These are phyloP conservation scores for Candolleomyces aberdarensis DNA, from an alignment of 768 basidiomycete genomes.

Conservation along the genomic window DNA sequence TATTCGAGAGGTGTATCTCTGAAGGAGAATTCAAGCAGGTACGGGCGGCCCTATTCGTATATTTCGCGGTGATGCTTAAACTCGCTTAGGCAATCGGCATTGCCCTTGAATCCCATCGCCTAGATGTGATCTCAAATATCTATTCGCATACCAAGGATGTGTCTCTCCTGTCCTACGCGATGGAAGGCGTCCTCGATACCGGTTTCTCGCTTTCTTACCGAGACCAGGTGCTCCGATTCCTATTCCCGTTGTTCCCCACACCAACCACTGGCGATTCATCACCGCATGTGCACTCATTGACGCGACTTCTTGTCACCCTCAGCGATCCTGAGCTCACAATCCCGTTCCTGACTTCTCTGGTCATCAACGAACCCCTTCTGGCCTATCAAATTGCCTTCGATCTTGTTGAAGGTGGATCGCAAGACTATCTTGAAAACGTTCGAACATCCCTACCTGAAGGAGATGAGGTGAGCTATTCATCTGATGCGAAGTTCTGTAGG, in stretches of 20 bases:
- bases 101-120: conserved; percentile 84
- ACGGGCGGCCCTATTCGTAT: conserved; percentile 6
- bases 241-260: conserved; percentile 83
- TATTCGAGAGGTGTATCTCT: conserved; percentile 80
- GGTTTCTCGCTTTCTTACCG: conserved; percentile 85
- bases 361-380: conserved; percentile 67
- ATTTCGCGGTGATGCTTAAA: conserved; percentile 10
- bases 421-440: conserved; percentile 85
- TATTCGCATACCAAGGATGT: conserved; percentile 74
- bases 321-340: conserved; percentile 79
- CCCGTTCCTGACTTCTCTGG: conserved; percentile 66
- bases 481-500: neutral
- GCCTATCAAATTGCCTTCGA: conserved; percentile 98
- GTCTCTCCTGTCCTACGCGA: conserved; percentile 81
- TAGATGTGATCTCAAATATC: conserved; percentile 82
- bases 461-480: conserved; percentile 45
- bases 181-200: conserved; percentile 89
- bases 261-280: conserved; percentile 69
- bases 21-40: conserved; percentile 94
- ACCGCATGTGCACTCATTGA: conserved; percentile 75
- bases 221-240: conserved; percentile 72
- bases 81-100: conserved; percentile 81
- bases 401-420: conserved; percentile 88
- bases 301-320: conserved; percentile 86
- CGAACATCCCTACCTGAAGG: conserved; percentile 67